Percentiles rank a stretch among this genome's conserved stretches.
phyloP scores from a whole-genome alignment of 1,284 basidiomycete genomes.

The Cystobasidium sp. region DNA sequence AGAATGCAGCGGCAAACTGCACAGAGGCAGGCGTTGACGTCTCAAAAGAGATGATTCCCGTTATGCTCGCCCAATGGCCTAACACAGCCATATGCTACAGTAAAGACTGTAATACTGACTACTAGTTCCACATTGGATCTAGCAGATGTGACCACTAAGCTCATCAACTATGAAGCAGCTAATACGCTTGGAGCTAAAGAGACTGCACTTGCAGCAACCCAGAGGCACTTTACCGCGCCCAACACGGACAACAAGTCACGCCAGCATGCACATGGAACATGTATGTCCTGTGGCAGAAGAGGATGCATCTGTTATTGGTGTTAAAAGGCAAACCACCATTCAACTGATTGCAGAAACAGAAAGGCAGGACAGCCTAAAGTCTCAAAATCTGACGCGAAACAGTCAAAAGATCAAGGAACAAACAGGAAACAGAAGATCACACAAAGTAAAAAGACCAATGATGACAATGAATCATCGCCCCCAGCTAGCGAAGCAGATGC shows the following conservation, averaged over 20 bases:
- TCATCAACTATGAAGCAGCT: conserved; percentile 2
- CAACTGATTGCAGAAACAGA: no score
- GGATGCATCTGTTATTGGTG: no score
- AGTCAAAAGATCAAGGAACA: no score
- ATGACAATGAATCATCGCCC: no score
- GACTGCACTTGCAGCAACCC: not conserved
- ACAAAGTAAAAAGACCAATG: no score
- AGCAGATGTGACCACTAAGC: not conserved
- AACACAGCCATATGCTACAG: not conserved
- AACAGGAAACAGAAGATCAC: no score
- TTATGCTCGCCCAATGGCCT: not conserved
- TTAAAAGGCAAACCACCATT: no score
- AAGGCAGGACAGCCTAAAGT: no score
- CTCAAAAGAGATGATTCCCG: not conserved
- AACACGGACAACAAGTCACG: not conserved
- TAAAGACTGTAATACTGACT: not conserved
- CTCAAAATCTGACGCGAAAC: no score
- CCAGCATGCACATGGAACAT: not conserved
- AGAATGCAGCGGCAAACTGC: conserved; percentile 1
- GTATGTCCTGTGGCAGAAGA: not conserved
- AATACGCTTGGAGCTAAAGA: not conserved
- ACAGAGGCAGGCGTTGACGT: not conserved
- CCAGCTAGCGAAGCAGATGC: no score
- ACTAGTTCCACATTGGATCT: not conserved
- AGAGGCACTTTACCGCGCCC: not conserved